Evolutionary conservation across 371 early-diverging fungal species (phyloP), one percentile per base, ranked within the genome.

Genomic region (Cladochytrium tenue): DNA sequence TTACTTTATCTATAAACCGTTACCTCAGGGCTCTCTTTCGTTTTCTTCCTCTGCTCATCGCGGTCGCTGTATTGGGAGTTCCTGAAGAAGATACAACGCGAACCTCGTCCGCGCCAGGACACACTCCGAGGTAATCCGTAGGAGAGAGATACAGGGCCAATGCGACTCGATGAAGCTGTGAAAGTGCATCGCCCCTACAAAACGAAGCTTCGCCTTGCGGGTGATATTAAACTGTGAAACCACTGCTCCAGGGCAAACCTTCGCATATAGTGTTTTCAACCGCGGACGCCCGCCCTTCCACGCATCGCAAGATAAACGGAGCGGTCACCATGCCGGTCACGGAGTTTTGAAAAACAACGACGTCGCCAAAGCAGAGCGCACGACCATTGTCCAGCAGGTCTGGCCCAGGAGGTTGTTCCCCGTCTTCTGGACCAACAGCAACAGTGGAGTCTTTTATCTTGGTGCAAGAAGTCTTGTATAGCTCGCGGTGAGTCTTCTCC

Each of bases 151-250:
- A 84, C 75, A 94, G 90, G 3, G 25, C 59, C 70, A 95, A 92
- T 0, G 93, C 92, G 1, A 94, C 88, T 76, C 94, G 94, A 81
- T 95, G 94, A 30, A 95, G 79, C 73, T 94, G 95, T 13, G 92
- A 92, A 0, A 95, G 90, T 2, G 94, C 92, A 66, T 89, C 90
- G 25, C 89, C 90, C n/a, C 77, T 63, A 74, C 31, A 43, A 13
- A 43, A 43, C 13, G 43, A 43, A 43, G 20, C 43, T 20, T 43
- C 43, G 20, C 20, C 43, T 13, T 7, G 43, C 20, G 43, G 20
- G 20, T 13, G 20, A 20, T 7, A 43, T 20, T n/a, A n/a, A 20
- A 20, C 20, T 43, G 43, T 20, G 43, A 43, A 43, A 43, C 20
- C 20, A 20, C 13, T 43, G 13, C 43, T 7, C 43, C 43, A 43